Conservation (phyloP, 306 rosid genomes). For the Fragaria vesca region DNA sequence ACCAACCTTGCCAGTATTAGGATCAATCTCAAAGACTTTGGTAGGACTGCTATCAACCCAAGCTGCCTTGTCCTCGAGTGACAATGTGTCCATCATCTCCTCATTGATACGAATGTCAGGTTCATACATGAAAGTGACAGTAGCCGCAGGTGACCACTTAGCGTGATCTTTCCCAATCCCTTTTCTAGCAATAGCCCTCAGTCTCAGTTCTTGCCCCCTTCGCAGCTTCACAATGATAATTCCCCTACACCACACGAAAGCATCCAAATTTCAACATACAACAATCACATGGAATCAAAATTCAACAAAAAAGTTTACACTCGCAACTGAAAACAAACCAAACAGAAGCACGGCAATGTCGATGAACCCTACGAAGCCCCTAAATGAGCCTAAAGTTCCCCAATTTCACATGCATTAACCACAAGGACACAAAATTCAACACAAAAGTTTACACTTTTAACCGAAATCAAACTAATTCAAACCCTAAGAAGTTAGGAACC, state of each 20-base stretch:
- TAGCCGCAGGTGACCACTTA: constrained; percentile 98
- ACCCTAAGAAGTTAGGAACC: not conserved
- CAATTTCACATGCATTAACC: not conserved
- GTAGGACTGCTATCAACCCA: constrained; percentile 97
- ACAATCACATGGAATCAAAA: not conserved
- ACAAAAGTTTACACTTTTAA: not conserved
- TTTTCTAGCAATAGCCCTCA: constrained; percentile 93
- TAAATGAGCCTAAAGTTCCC: not conserved
- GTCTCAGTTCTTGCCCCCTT: constrained; percentile 87
- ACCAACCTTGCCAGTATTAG: constrained; percentile 71
- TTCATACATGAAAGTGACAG: constrained; percentile 94
- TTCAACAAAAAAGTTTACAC: not conserved
- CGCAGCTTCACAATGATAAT: constrained; percentile 88
- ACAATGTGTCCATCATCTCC: constrained; percentile 82
- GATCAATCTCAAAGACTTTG: constrained; percentile 74
- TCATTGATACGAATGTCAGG: constrained; percentile 85
- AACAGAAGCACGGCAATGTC: not conserved
- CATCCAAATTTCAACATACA: constrained; percentile 3
- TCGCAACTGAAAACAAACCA: not conserved
- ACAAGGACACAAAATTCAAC: not conserved
- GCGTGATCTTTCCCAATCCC: constrained; percentile 99
- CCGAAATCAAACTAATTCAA: not conserved
- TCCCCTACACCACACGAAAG: constrained; percentile 53
- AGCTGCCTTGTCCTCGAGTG: constrained; percentile 69
- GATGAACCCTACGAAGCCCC: not conserved